Evolutionary conservation across 345 rosid species (phyloP), one percentile per base, ranked within the genome.

Genomic region (Eucalyptus sp.): DNA sequence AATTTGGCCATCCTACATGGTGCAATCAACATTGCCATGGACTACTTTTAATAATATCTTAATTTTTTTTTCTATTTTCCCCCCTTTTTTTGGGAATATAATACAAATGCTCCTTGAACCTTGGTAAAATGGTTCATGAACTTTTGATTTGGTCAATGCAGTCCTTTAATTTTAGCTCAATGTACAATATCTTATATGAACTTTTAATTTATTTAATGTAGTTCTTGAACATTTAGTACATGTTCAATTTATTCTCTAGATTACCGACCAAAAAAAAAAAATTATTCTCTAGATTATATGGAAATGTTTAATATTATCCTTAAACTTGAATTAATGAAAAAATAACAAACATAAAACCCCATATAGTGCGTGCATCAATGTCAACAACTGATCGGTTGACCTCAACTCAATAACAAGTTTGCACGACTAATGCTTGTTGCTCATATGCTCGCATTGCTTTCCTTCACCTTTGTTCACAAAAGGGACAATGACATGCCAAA

Each of bases 11-110:
- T 54, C 25, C 25, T 54, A 54, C 0, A 7, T 54, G 4, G 2
- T 52, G 9, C 10, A 1, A 17, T 54, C 0, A 4, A 2, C 25
- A 0, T 54, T 54, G 0, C 4, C 0, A 8, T 3, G 2, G 0
- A 54, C 0, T 20, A 54, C 25, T 54, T 8, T 20, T 54, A 54
- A 20, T 20, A 18, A 54, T 20, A 20, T 54, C 5, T 54, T 54
- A 18, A 54, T 52, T 20, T 1, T 54, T 54, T 22, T 18, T 54
- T 20, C 11, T 0, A 0, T 54, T 54, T 52, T 8, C 10, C 60
- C 60, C 15, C 2, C 37, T 33, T 6, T 51, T 51, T 51, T 51
- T 4, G 11, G 11, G 60, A 54, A 54, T 20, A 54, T 54, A 22
- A 54, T 22, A 8, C 7, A 54, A 54, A 18, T 20, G 10, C 2